Percentiles rank a stretch among this genome's conserved stretches.
These are phyloP conservation scores for Bauhinia variegata DNA, from an alignment of 306 rosid species.

Conservation along the genomic window DNA sequence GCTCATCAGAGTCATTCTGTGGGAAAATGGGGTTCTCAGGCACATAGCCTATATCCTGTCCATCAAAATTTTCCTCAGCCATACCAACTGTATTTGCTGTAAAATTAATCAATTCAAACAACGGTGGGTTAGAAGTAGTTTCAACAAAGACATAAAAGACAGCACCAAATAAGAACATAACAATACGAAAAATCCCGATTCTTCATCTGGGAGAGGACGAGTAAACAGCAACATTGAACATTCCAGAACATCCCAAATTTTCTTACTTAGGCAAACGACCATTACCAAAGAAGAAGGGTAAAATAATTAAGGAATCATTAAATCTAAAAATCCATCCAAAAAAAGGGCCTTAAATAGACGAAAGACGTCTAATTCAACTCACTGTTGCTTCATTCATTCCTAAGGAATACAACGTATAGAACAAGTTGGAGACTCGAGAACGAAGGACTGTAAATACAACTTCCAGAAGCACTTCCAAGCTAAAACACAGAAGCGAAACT, in stretches of 20 bases:
- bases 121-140: constrained; percentile 15
- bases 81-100: constrained; percentile 22
- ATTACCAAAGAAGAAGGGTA: too few species aligned
- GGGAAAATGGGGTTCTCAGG: constrained; percentile 49
- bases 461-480: neutral
- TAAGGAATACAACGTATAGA: too few species aligned
- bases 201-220: neutral
- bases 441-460: neutral
- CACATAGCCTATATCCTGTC: constrained; percentile 52
- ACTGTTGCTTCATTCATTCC: too few species aligned
- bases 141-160: neutral
- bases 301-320: neutral
- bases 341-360: too few species aligned
- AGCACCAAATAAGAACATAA: neutral
- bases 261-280: too few species aligned
- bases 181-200: neutral
- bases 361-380: too few species aligned
- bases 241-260: neutral
- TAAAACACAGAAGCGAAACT: neutral
- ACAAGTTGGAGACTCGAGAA: too few species aligned
- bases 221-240: neutral
- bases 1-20: constrained; percentile 42
- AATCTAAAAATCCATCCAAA: neutral
- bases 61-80: constrained; percentile 55
- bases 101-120: constrained; percentile 22